Evolutionary conservation across 257 asterid genomes (phyloP).

Genomic region (Nicotiana paniculata): DNA sequence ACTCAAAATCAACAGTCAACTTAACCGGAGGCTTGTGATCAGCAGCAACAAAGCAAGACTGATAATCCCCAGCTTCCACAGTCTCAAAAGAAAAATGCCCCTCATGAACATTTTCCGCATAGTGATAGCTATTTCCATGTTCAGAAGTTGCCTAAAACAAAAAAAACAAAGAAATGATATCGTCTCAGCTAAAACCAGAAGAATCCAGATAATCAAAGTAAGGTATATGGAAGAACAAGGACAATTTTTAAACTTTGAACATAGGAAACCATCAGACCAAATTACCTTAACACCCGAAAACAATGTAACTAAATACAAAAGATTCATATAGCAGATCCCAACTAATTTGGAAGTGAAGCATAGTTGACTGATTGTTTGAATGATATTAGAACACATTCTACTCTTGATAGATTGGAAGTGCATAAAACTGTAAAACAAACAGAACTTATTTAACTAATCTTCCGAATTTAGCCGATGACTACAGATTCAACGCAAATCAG

Average conservation of each 20-base stretch:
- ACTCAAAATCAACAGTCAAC: slow-evolving; percentile 69
- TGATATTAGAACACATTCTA: not conserved
- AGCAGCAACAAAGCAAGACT: slow-evolving; percentile 79
- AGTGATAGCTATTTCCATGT: slow-evolving; percentile 71
- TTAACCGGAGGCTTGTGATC: slow-evolving; percentile 59
- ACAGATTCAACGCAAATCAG: not conserved
- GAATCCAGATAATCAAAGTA: not conserved
- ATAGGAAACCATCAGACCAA: slow-evolving; percentile 1
- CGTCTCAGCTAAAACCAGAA: not conserved
- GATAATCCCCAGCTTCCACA: slow-evolving; percentile 72
- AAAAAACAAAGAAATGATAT: not conserved
- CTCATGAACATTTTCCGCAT: slow-evolving; percentile 65
- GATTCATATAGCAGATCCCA: not conserved
- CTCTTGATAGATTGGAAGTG: not conserved
- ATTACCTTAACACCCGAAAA: not conserved
- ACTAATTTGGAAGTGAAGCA: not conserved
- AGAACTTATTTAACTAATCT: not conserved
- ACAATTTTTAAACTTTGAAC: not conserved
- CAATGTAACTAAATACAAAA: not conserved
- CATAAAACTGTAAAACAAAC: not conserved
- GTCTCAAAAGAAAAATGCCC: slow-evolving; percentile 88
- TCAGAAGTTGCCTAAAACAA: slow-evolving; percentile 66
- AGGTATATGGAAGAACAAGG: not conserved
- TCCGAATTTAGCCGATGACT: not conserved
- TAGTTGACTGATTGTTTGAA: not conserved